Base-by-base conservation (phyloP, 2,329 filamentous ascomycete genomes). In the Venturia aucupariae region DNA sequence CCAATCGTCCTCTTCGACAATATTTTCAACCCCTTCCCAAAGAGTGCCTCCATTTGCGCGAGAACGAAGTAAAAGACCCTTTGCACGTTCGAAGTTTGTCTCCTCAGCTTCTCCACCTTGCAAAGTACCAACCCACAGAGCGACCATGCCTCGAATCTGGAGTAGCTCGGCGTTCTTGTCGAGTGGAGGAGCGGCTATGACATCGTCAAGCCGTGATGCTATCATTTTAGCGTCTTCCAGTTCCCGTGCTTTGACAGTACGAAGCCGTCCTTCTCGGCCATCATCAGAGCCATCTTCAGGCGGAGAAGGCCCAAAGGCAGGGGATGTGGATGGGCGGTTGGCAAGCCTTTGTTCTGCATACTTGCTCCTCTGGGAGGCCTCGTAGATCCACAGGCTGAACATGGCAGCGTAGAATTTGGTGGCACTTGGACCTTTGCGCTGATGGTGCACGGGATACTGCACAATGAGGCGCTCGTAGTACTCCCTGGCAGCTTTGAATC, bases 401-500 rank as follows among this genome's bases (percentile, higher is more conserved):
- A 96, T 83, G 17, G 89, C 88, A 17, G 90, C 86, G 76, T 91
- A 92, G 73, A 97, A 96, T 76, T 61, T 84, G 76, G 0, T 86
- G 85, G 5, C 81, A 79, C 66, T 80, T 79, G 69, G 84, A 80
- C 69, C 86, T 84, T 78, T 88, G 87, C 7, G 90, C 87, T 74
- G 63, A 39, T 41, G 24, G 32, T 54, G 38, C 17, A 22, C 67
- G 15, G 74, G 75, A 65, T 92, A 83, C 71, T 91, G 87, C 68
- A 91, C 81, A 61, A 93, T 89, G 66, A 97, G 80, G 35, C 82
- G 83, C 68, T 93, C 88, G 71, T 94, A 92, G 75, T 93, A 96
- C 4, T 82, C 77, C 66, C 81, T 83, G 13, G 84, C 86, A 60
- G 80, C 77, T 65, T 81, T 78, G 67, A 88, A 83, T 2, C 83